Evolutionary conservation across 1,139 yeast genomes (phyloP).

Genomic region (Pichia sp.): DNA sequence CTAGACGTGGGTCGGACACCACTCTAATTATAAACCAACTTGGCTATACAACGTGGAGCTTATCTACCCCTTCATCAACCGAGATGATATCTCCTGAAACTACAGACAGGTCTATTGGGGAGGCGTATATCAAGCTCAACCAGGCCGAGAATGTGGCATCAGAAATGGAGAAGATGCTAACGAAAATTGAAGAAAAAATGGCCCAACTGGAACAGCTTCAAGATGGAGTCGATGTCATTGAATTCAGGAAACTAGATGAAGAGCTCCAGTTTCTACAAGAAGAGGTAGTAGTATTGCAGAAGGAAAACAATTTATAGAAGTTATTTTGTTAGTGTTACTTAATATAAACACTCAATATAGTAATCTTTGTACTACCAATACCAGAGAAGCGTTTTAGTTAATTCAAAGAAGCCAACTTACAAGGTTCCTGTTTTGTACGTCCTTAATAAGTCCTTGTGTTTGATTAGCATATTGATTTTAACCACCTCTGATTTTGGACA

Average conservation of each 20-base stretch:
- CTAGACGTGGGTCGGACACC: no score
- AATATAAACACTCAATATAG: no score
- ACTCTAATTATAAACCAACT: background rate
- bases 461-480: no score
- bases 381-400: no score
- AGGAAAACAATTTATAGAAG: background rate
- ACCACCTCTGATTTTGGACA: no score
- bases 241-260: conserved; percentile 2
- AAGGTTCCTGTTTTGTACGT: no score
- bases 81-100: background rate
- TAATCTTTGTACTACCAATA: no score
- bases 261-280: conserved; percentile 8
- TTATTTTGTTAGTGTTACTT: background rate
- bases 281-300: conserved; percentile 5
- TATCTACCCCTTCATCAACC: background rate
- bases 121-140: conserved; percentile 10
- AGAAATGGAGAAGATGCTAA: conserved; percentile 47
- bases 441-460: no score
- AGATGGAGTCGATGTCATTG: background rate
- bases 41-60: background rate
- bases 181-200: conserved; percentile 48
- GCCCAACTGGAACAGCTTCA: conserved; percentile 28
- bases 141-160: conserved; percentile 21
- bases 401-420: no score
- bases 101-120: conserved; percentile 2